Conservation (phyloP, 1,284 basidiomycete genomes). For the Malassezia dermatis region DNA sequence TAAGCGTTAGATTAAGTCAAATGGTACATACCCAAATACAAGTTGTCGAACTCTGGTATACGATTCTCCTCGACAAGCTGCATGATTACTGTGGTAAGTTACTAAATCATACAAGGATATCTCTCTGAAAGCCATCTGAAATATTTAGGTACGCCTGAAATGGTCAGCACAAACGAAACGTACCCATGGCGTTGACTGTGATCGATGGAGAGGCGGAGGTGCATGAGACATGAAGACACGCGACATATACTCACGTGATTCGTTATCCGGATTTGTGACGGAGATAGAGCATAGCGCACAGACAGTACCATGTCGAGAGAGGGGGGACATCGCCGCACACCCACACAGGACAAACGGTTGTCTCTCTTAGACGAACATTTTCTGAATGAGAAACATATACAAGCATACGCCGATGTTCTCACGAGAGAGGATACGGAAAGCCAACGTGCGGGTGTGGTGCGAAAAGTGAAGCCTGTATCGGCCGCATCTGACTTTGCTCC, state of each 20-base stretch:
- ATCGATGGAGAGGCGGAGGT: background rate
- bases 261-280: background rate
- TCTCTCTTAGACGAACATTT: slow-evolving; percentile 1
- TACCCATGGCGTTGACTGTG: background rate
- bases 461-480: slow-evolving; percentile 19
- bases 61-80: slow-evolving; percentile 93
- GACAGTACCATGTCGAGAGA: background rate
- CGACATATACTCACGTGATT: background rate
- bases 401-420: slow-evolving; percentile 9
- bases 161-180: background rate
- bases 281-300: background rate
- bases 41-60: slow-evolving; percentile 77
- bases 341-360: background rate
- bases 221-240: background rate
- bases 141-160: slow-evolving; percentile 51
- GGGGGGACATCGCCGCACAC: background rate
- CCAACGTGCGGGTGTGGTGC: background rate
- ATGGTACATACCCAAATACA: slow-evolving; percentile 57
- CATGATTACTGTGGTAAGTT: slow-evolving; percentile 88
- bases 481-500: slow-evolving; percentile 46
- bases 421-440: background rate
- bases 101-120: slow-evolving; percentile 65
- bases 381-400: background rate
- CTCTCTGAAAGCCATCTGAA: slow-evolving; percentile 65
- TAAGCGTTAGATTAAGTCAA: background rate